These are phyloP conservation scores for Eucalyptus tenuipes DNA, from an alignment of 345 rosid species.

Conservation along the genomic window DNA sequence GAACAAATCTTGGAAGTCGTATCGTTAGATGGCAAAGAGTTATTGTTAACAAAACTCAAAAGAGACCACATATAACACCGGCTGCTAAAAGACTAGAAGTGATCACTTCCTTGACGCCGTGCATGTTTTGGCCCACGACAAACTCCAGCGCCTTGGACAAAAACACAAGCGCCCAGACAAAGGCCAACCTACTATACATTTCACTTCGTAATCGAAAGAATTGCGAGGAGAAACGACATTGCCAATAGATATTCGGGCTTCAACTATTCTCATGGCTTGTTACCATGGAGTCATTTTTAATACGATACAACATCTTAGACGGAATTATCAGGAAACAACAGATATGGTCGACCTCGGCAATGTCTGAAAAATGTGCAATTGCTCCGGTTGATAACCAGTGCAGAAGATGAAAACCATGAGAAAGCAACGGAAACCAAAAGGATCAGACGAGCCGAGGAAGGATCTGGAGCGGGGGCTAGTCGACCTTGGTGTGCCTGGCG, in stretches of 20 bases:
- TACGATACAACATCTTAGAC: neutral
- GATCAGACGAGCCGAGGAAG: neutral
- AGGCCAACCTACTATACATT: neutral
- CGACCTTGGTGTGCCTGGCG: constrained; percentile 65
- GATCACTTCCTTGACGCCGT: neutral
- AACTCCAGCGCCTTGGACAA: neutral
- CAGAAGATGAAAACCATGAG: neutral
- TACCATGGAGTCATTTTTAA: neutral
- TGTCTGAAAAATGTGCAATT: neutral
- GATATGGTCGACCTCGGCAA: neutral
- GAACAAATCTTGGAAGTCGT: neutral
- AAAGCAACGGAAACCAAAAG: neutral
- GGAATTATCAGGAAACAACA: neutral
- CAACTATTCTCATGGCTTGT: neutral
- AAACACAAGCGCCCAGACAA: neutral
- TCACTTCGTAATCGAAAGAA: neutral
- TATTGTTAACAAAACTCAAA: neutral
- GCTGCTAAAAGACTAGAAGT: neutral
- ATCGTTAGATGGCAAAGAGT: neutral
- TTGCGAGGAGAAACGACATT: neutral
- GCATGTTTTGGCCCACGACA: neutral
- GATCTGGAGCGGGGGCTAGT: neutral
- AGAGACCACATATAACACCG: neutral
- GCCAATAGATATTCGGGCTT: neutral
- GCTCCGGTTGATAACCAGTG: neutral